Percentiles rank a stretch among this genome's conserved stretches.
phyloP scores from a whole-genome alignment of 2,329 filamentous ascomycete genomes.

The Aspergillus clavatus region DNA sequence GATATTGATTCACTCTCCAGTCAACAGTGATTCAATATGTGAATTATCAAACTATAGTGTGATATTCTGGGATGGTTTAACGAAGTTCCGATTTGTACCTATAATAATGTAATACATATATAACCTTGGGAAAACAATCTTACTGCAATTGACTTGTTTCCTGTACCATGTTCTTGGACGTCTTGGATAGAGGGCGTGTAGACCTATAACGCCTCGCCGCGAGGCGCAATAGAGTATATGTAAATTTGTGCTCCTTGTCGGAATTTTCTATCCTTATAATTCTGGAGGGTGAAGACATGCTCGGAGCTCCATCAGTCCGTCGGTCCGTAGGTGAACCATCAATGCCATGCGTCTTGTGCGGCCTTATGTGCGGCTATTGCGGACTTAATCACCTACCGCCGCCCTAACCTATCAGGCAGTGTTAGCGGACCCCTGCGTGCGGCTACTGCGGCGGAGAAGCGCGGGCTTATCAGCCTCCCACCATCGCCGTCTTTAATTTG shows the following conservation, averaged over 20 bases:
- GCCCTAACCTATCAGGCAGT: too few species aligned
- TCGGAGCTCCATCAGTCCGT: conserved; percentile 2
- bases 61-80: neutral
- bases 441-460: conserved; percentile 15
- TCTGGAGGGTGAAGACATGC: neutral
- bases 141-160: too few species aligned
- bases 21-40: conserved; percentile 1
- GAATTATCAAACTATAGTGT: neutral
- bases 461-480: too few species aligned
- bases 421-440: conserved; percentile 2
- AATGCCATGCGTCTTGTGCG: conserved; percentile 4
- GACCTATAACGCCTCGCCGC: too few species aligned
- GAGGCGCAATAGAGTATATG: too few species aligned
- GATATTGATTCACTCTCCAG: neutral
- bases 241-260: too few species aligned
- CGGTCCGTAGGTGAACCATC: neutral
- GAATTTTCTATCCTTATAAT: neutral
- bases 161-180: too few species aligned
- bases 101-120: too few species aligned
- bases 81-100: neutral
- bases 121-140: too few species aligned
- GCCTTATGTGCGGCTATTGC: conserved; percentile 17
- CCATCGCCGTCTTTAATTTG: too few species aligned
- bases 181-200: too few species aligned
- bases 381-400: conserved; percentile 9